Base-by-base conservation (phyloP, 345 rosid genomes). In the Lumnitzera racemosa region DNA sequence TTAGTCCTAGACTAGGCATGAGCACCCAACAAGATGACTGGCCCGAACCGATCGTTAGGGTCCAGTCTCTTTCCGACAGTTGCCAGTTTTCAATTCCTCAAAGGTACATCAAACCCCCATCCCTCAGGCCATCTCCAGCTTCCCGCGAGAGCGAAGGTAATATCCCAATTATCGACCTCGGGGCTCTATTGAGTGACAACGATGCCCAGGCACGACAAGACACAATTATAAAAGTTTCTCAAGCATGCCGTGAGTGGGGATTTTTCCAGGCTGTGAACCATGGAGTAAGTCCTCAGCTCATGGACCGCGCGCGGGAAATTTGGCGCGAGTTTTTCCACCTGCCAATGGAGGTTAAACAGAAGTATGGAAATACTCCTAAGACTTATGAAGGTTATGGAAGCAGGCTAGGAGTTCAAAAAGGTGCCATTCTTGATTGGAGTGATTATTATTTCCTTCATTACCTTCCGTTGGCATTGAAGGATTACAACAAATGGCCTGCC, bases 371-470 rank as follows among this genome's bases (percentile, higher is more conserved):
- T 59, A 66, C 81, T 3, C 98, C 98, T 4, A 81, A 56, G 59
- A 92, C 96, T 1, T 92, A 92, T 13, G 98, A 92, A 73, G 98
- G 98, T 0, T 92, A 92, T 48, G 98, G 98, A 2, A 92, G 98
- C 69, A 78, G 97, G 23, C 53, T 94, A 53, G 97, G 99, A 2
- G 67, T 88, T 24, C 76, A 90, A 27, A 94, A 88, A 61, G 96
- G 88, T 15, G 97, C 99, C 57, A 69, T 75, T 77, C 96, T 92
- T 53, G 98, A 90, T 58, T 94, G 99, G 99, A 83, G 92, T 61
- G 99, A 94, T 47, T 94, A 94, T 64, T 90, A 84, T 20, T 90
- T 41, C 64, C 96, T 94, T 23, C 96, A 94, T 60, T 79, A 72
- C 74, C 83, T 76, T 27, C 99, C 99, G 17, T 24, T 16, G 12